Percentiles rank a stretch among this genome's conserved stretches.
phyloP scores from a whole-genome alignment of 192 early-diverging fungal genomes.

The Backusella tuberculispora region DNA sequence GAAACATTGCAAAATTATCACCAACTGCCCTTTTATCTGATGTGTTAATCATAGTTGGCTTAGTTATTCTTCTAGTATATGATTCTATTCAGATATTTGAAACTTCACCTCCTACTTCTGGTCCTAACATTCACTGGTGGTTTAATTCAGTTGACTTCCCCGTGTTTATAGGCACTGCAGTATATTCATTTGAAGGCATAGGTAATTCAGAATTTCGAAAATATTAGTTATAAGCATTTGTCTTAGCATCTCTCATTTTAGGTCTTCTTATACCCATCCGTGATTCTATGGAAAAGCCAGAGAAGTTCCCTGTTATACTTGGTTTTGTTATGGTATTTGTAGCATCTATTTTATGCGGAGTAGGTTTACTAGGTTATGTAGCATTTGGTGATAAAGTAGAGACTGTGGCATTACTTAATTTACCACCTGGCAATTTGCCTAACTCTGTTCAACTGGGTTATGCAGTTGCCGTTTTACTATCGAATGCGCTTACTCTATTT shows the following conservation, averaged over 20 bases:
- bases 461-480: constrained; percentile 86
- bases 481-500: constrained; percentile 85
- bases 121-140: constrained; percentile 44
- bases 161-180: constrained; percentile 84
- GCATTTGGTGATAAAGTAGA: constrained; percentile 80
- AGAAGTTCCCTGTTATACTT: constrained; percentile 78
- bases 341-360: constrained; percentile 66
- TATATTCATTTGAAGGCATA: constrained; percentile 94
- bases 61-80: constrained; percentile 73
- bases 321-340: constrained; percentile 72
- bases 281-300: constrained; percentile 85
- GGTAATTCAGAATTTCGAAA: constrained; percentile 51
- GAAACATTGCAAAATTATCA: constrained; percentile 83
- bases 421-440: constrained; percentile 71
- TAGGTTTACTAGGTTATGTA: constrained; percentile 82
- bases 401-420: constrained; percentile 81
- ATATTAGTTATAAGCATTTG: not conserved
- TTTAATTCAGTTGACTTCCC: constrained; percentile 75
- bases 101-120: constrained; percentile 49
- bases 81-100: constrained; percentile 69
- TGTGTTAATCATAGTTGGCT: constrained; percentile 83
- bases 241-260: not conserved
- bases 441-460: constrained; percentile 80
- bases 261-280: constrained; percentile 71
- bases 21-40: constrained; percentile 81